Evolutionary conservation across 108 stramenopile genomes (phyloP).

Genomic region (Cyclotella sp.): DNA sequence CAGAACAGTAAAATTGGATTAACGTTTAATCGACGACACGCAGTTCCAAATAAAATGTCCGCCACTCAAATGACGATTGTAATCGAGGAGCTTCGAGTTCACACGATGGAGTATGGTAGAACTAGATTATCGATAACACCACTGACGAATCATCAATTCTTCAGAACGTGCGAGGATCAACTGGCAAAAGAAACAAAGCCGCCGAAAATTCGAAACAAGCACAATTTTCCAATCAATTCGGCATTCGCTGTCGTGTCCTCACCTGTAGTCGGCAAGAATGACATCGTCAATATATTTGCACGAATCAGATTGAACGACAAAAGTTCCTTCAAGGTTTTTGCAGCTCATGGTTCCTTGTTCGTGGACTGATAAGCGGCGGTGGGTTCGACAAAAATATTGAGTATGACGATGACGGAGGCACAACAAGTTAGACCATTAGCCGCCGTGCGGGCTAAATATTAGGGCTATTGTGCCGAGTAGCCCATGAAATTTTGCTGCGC

Average conservation of each 20-base stretch:
- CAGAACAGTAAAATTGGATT: conserved; percentile 1
- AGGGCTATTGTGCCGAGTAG: too few relatives aligned
- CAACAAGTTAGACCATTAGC: too few relatives aligned
- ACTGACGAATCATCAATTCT: background rate
- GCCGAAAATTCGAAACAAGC: background rate
- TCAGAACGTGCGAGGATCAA: background rate
- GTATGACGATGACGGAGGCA: background rate
- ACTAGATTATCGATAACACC: background rate
- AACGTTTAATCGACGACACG: too few relatives aligned
- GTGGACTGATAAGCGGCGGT: background rate
- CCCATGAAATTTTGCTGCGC: too few relatives aligned
- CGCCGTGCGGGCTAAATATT: too few relatives aligned
- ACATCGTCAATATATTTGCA: conserved; percentile 92
- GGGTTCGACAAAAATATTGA: background rate
- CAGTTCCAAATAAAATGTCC: too few relatives aligned
- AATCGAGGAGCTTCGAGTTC: too few relatives aligned
- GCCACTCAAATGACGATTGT: too few relatives aligned
- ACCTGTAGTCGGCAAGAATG: conserved; percentile 91
- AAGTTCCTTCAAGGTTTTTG: conserved; percentile 64
- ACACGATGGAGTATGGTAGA: too few relatives aligned
- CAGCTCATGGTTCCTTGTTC: conserved; percentile 53
- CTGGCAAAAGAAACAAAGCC: background rate
- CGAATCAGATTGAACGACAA: conserved; percentile 81
- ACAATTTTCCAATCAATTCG: background rate
- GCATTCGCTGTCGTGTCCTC: conserved; percentile 30